These are phyloP conservation scores for Calvatia gigantea DNA, from an alignment of 768 basidiomycete species.

Conservation along the genomic window DNA sequence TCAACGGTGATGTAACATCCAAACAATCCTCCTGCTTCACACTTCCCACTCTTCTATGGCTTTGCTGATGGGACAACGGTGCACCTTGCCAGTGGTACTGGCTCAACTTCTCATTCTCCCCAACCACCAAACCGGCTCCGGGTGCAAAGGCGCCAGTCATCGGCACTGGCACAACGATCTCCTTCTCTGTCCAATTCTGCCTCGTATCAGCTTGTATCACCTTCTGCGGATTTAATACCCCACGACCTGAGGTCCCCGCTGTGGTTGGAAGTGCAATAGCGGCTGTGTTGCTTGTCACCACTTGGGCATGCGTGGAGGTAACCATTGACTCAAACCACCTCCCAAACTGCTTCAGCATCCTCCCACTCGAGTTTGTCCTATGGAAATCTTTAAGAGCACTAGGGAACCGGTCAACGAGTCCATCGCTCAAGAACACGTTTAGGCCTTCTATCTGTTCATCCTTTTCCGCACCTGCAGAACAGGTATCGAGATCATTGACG, in stretches of 20 bases:
- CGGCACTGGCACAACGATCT: conserved; percentile 5
- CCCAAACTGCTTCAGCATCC: conserved; percentile 59
- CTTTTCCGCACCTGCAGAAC: conserved; percentile 13
- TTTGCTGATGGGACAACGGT: neutral
- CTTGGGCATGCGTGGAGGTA: conserved; percentile 28
- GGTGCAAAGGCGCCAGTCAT: conserved; percentile 12
- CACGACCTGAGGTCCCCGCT: conserved; percentile 7
- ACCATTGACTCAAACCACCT: conserved; percentile 55
- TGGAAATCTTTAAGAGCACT: conserved; percentile 57
- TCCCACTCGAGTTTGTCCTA: conserved; percentile 40
- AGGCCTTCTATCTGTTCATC: conserved; percentile 31
- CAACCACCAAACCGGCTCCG: conserved; percentile 10
- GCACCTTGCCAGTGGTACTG: neutral
- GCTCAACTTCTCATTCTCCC: conserved; percentile 8
- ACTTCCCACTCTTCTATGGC: conserved; percentile 7
- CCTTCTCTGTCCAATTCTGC: conserved; percentile 15
- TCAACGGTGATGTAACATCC: conserved; percentile 50
- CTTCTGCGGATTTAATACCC: conserved; percentile 12
- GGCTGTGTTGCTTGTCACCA: conserved; percentile 9
- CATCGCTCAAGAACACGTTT: conserved; percentile 56
- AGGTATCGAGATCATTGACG: conserved; percentile 43
- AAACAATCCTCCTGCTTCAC: conserved; percentile 17
- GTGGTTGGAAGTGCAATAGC: conserved; percentile 16
- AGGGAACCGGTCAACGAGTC: conserved; percentile 62
- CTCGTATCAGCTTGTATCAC: conserved; percentile 19